A percentile compares a stretch with the other conserved stretches of the same genome.
phyloP scores from a whole-genome alignment of 2,329 filamentous ascomycete genomes.

The Canariomyces notabilis region DNA sequence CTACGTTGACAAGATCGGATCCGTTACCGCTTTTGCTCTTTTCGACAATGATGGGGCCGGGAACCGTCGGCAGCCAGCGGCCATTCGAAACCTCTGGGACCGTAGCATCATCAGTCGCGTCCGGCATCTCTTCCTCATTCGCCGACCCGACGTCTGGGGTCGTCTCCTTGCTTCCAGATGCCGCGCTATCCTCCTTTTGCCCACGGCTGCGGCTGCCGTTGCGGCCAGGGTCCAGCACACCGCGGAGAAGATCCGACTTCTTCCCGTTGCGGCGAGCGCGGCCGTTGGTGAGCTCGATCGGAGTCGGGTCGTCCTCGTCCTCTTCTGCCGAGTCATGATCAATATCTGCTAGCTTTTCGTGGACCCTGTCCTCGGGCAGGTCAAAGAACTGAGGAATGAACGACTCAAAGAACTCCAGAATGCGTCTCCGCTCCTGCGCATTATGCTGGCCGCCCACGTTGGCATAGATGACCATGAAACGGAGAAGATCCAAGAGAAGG shows the following conservation, averaged over 20 bases:
- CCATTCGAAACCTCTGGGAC: slow-evolving; percentile 60
- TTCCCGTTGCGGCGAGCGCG: slow-evolving; percentile 67
- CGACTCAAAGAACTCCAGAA: slow-evolving; percentile 69
- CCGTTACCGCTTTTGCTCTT: slow-evolving; percentile 21
- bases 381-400: slow-evolving; percentile 76
- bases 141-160: slow-evolving; percentile 79
- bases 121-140: slow-evolving; percentile 69
- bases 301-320: slow-evolving; percentile 66
- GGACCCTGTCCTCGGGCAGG: slow-evolving; percentile 63
- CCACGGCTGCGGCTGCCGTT: slow-evolving; percentile 64
- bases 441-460: slow-evolving; percentile 67
- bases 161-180: slow-evolving; percentile 76
- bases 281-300: slow-evolving; percentile 65
- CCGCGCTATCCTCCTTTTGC: slow-evolving; percentile 75
- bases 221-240: slow-evolving; percentile 74
- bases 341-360: slow-evolving; percentile 62
- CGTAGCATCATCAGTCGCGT: slow-evolving; percentile 52
- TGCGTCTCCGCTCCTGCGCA: slow-evolving; percentile 66
- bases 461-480: slow-evolving; percentile 60
- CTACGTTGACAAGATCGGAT: slow-evolving; percentile 48
- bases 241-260: slow-evolving; percentile 75
- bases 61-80: slow-evolving; percentile 59
- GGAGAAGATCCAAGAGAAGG: slow-evolving; percentile 58
- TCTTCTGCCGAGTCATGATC: slow-evolving; percentile 69
- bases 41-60: slow-evolving; percentile 48